phyloP scores from a whole-genome alignment of 306 rosid species.

The Bauhinia variegata region DNA sequence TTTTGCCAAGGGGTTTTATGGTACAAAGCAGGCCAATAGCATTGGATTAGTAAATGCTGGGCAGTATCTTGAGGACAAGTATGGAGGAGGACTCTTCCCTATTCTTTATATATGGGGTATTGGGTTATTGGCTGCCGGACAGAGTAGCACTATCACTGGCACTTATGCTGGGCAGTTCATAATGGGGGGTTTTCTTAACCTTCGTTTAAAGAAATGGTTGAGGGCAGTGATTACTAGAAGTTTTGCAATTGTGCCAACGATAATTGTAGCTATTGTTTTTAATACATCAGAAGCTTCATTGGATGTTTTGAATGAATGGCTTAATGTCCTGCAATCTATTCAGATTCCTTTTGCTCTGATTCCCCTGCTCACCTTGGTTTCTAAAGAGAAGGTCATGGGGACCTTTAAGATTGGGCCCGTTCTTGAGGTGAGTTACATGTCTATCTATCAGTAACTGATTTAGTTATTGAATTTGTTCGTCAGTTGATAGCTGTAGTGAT shows the following conservation, averaged over 20 bases:
- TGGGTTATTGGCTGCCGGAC: conserved; percentile 91
- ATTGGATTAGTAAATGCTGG: conserved; percentile 91
- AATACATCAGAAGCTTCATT: conserved; percentile 73
- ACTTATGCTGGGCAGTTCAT: conserved; percentile 93
- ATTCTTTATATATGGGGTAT: conserved; percentile 91
- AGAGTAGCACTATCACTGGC: conserved; percentile 90
- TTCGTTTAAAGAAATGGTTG: conserved; percentile 84
- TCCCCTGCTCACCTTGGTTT: conserved; percentile 84
- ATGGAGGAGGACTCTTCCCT: conserved; percentile 81
- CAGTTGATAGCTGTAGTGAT: not conserved
- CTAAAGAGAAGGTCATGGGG: conserved; percentile 85
- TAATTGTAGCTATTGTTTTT: conserved; percentile 71
- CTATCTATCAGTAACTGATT: no score
- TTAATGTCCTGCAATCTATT: conserved; percentile 87
- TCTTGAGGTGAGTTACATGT: conserved; percentile 57
- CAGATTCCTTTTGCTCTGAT: conserved; percentile 92
- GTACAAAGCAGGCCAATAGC: conserved; percentile 62
- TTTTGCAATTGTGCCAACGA: conserved; percentile 86
- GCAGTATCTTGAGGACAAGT: conserved; percentile 76
- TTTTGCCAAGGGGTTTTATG: conserved; percentile 82
- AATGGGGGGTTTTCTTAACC: conserved; percentile 96
- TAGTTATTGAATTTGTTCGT: conserved; percentile 4
- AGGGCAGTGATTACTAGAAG: conserved; percentile 87
- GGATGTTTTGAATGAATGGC: conserved; percentile 89
- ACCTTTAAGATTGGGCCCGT: conserved; percentile 76